Conservation (phyloP, 2,329 filamentous ascomycete species). For the Cercospora zeae-maydis region DNA sequence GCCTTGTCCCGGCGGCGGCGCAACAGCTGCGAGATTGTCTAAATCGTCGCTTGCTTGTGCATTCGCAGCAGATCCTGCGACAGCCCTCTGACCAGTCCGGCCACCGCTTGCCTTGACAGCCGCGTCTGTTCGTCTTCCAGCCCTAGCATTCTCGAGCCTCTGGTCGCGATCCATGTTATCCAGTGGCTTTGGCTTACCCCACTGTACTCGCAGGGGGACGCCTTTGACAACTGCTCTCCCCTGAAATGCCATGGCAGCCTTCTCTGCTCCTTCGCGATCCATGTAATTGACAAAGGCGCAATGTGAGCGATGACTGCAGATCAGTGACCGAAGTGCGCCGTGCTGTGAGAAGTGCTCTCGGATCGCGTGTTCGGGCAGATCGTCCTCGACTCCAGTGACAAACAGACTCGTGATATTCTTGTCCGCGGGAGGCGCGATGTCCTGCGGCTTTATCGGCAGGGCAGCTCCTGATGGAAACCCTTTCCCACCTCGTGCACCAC, state of each 20-base stretch:
- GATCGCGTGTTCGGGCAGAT: constrained; percentile 86
- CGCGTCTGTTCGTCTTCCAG: constrained; percentile 59
- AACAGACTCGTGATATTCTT: constrained; percentile 88
- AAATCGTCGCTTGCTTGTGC: constrained; percentile 42
- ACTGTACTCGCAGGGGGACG: constrained; percentile 83
- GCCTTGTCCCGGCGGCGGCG: constrained; percentile 73
- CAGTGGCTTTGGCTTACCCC: constrained; percentile 88
- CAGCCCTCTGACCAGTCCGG: constrained; percentile 28
- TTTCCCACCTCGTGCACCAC: constrained; percentile 48
- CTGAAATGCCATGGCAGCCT: constrained; percentile 77
- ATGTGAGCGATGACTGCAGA: constrained; percentile 95
- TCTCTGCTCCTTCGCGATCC: constrained; percentile 77
- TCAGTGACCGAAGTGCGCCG: constrained; percentile 84
- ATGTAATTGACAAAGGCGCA: constrained; percentile 96
- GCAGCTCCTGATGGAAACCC: constrained; percentile 68
- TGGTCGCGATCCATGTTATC: constrained; percentile 89
- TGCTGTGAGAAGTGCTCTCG: constrained; percentile 85
- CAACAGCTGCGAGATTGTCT: constrained; percentile 52
- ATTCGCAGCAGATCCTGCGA: constrained; percentile 40
- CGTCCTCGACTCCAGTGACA: constrained; percentile 91
- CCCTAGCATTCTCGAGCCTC: constrained; percentile 72
- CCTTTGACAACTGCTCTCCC: constrained; percentile 87
- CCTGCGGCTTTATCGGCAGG: constrained; percentile 74
- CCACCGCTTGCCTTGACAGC: constrained; percentile 27
- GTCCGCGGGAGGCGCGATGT: constrained; percentile 81